Conservation (phyloP, 805 yeast genomes). For the Ascoidea rubescens region DNA sequence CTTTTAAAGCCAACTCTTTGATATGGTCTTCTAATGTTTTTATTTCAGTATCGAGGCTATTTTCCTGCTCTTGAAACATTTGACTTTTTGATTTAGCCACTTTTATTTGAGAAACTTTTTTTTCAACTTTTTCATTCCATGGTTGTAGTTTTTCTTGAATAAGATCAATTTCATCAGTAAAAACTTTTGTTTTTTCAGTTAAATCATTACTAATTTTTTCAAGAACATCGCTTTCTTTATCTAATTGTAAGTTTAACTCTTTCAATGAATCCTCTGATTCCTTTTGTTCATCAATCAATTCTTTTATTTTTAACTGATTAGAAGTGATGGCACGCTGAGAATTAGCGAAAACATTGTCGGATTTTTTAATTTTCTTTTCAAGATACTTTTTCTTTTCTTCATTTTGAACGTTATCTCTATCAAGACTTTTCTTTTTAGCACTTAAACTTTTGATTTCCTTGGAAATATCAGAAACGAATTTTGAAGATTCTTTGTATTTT, state of each 20-base stretch:
- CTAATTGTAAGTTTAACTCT: constrained; percentile 29
- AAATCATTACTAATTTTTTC: constrained; percentile 52
- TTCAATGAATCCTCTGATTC: constrained; percentile 30
- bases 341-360: constrained; percentile 35
- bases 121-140: constrained; percentile 57
- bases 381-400: constrained; percentile 70
- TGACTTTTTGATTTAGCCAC: constrained; percentile 55
- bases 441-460: constrained; percentile 16
- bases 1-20: constrained; percentile 29
- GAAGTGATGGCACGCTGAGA: constrained; percentile 31
- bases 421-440: constrained; percentile 16
- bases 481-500: constrained; percentile 17
- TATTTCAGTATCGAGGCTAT: constrained; percentile 29
- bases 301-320: constrained; percentile 31
- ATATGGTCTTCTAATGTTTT: constrained; percentile 29
- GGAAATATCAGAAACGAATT: constrained; percentile 12
- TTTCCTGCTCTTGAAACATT: constrained; percentile 34
- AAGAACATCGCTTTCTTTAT: constrained; percentile 39
- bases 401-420: constrained; percentile 16
- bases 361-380: constrained; percentile 41
- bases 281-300: constrained; percentile 28
- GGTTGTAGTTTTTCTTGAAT: constrained; percentile 66
- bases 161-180: constrained; percentile 49
- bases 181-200: constrained; percentile 58
- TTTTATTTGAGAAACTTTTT: constrained; percentile 47